Evolutionary conservation across 306 rosid genomes (phyloP), one percentile per base, ranked within the genome.

Genomic region (Cicer arietinum): DNA sequence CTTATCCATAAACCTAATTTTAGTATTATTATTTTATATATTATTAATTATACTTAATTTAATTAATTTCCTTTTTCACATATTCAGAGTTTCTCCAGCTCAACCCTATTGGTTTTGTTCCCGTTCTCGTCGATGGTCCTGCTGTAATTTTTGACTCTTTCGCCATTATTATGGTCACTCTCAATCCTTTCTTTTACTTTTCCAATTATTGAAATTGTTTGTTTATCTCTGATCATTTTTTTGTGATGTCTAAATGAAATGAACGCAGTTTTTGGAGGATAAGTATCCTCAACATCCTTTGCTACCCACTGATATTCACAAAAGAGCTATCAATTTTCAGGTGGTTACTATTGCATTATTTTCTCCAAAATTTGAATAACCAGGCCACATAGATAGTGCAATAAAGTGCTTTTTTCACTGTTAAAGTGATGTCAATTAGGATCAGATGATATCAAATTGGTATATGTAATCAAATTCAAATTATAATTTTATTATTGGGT

Each of bases 261-360:
- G 40, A 3, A 8, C 20, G 18, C 83, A 91, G 98, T 90, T 90
- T 85, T 80, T 94, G 84, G 98, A 94, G 39, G 92, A 87, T 37
- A 94, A 94, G 86, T 94, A 84, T 83, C 90, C 97, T 20, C 88
- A 85, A 44, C 83, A 78, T 82, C 92, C 94, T 7, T 73, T 94
- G 52, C 84, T 94, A 52, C 98, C 97, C 75, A 20, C 5, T 54
- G 92, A 90, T 81, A 80, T 87, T 72, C 67, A 59, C 12, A 81
- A 74, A 78, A 90, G 83, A 80, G 85, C 94, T 63, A 57, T 94
- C 77, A 94, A 91, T 82, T 83, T 86, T 71, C 98, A 87, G 94
- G 97, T 91, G 84, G 18, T 16, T 41, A 14, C 18, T 0, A 1
- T 22, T 47, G 25, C 63, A 63, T 54, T 48, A 50, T 17, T 7